Evolutionary conservation across 129 eudicot species (phyloP).

Genomic region (Silybum marianum): DNA sequence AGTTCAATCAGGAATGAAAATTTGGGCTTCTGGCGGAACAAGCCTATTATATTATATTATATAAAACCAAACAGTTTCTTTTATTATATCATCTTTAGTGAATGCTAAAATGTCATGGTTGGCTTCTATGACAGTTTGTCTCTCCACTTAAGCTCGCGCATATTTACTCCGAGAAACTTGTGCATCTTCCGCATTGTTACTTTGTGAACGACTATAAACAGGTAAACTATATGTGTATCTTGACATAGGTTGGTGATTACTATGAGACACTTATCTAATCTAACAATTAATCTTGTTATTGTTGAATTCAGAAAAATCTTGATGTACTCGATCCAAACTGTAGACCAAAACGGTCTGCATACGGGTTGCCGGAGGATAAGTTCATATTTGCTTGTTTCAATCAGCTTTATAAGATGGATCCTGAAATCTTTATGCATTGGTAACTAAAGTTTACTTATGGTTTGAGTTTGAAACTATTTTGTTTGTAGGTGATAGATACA

Average conservation of each 20-base stretch:
- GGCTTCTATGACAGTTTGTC: constrained; percentile 66
- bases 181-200: constrained; percentile 96
- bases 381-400: constrained; percentile 92
- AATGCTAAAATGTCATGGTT: neutral
- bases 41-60: no score
- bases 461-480: neutral
- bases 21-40: no score
- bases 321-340: constrained; percentile 78
- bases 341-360: constrained; percentile 83
- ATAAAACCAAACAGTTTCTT: no score
- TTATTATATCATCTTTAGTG: neutral
- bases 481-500: neutral
- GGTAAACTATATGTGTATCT: constrained; percentile 42
- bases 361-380: constrained; percentile 88
- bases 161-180: constrained; percentile 92
- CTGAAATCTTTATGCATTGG: constrained; percentile 89
- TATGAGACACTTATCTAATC: neutral
- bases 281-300: constrained; percentile 11
- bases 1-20: no score
- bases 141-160: constrained; percentile 76
- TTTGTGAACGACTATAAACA: constrained; percentile 97
- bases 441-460: constrained; percentile 28
- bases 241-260: neutral
- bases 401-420: constrained; percentile 98
- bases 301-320: constrained; percentile 67